A percentile compares a stretch with the other conserved stretches of the same genome.
phyloP scores from a whole-genome alignment of 169 alveolate species.

The Cryptosporidium sp. region DNA sequence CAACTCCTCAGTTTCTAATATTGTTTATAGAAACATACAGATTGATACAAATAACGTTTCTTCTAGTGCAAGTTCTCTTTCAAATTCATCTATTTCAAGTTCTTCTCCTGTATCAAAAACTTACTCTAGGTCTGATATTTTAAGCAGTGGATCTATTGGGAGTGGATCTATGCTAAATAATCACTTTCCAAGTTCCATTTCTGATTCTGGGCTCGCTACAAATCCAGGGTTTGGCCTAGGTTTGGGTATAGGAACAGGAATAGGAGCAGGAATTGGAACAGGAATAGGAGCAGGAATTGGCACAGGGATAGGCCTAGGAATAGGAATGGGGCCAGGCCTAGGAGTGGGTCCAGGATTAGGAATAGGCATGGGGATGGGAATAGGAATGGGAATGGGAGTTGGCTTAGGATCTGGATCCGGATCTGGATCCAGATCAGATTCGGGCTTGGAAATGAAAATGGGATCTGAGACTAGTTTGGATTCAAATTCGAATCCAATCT shows the following conservation, averaged over 20 bases:
- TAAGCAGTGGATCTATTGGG: neutral
- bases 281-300: no score
- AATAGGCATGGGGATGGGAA: no score
- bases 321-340: neutral
- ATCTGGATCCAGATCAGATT: neutral
- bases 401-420: no score
- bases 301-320: no score
- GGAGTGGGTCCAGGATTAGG: neutral
- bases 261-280: neutral
- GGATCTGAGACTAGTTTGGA: neutral
- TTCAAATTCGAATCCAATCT: no score
- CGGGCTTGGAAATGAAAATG: neutral
- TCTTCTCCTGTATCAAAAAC: conserved; percentile 3
- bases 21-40: conserved; percentile 46
- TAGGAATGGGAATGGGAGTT: no score
- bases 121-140: neutral
- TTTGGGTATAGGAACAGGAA: neutral
- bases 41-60: neutral
- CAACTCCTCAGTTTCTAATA: conserved; percentile 5
- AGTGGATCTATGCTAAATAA: neutral
- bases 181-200: neutral
- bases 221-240: neutral
- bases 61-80: neutral
- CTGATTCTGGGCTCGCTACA: neutral
- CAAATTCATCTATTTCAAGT: conserved; percentile 4